Evolutionary conservation across 352 stramenopile species (phyloP), one percentile per base, ranked within the genome.

Genomic region (Halophytophthora polymorphica): DNA sequence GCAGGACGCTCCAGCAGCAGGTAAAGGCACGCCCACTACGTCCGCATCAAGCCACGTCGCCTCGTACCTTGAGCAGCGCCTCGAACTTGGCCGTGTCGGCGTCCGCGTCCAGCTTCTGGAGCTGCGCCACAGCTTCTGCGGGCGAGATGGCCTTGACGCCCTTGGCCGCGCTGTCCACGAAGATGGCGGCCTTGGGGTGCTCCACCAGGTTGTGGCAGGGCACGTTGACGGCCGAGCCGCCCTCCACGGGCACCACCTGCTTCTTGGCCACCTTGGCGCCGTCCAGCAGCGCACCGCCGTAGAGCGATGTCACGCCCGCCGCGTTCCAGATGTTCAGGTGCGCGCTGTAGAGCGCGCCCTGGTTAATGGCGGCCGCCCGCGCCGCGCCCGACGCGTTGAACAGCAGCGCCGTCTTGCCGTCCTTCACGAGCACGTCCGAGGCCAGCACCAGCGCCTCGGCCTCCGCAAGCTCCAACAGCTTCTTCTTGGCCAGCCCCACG

Each of bases 181-280:
- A 88, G 23, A 88, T 56, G 18, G 73, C 78, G 18, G 75, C 75
- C 55, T 63, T 74, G 11, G 77, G 77, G 36, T 77, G 66, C 50
- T 83, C 66, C 59, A 88, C 80, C 29, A 90, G 52, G 69, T 88
- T 88, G 73, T 88, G 80, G 68, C 77, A 90, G 45, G 75, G 77
- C 63, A 90, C 77, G 45, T 87, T 65, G 23, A 90, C 75, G 5
- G 77, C 78, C 7, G 61, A 56, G 23, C 69, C 80, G 37, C 50
- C 70, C 52, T 79, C 69, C 4, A 73, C 61, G 13, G 66, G 40
- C 21, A 87, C 59, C 15, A 82, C 45, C 47, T 86, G 66, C 69
- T 88, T 88, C 56, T 82, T 82, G 45, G 67, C 47, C 48, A 88
- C 58, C 46, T 71, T 78, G 2, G 59, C 45, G 18, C 57, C 61